A percentile compares a stretch with the other conserved stretches of the same genome.
phyloP scores from a whole-genome alignment of 2,329 filamentous ascomycete species.

The Microcyclospora tardicrescens region DNA sequence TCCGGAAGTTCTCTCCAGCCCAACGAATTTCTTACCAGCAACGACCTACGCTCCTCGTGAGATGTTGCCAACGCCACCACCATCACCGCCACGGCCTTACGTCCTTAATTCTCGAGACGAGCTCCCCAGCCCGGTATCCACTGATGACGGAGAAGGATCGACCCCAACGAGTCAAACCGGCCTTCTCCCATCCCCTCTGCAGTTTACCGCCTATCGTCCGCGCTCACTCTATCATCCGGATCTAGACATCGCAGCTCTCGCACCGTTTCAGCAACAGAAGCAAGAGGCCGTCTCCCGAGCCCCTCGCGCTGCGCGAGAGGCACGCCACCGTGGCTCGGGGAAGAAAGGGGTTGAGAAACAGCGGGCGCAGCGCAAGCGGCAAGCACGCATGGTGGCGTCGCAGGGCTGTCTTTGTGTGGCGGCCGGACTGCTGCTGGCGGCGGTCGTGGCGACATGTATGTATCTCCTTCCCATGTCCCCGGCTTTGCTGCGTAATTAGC shows the following conservation, averaged over 20 bases:
- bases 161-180: neutral
- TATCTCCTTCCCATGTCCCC: neutral
- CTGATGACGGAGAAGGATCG: too few relatives aligned
- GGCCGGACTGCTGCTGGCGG: slow-evolving; percentile 15
- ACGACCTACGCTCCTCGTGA: neutral
- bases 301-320: slow-evolving; percentile 12
- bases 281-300: slow-evolving; percentile 6
- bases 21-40: neutral
- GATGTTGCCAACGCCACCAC: neutral
- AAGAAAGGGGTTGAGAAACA: slow-evolving; percentile 2
- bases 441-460: slow-evolving; percentile 22
- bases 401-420: slow-evolving; percentile 11
- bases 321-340: slow-evolving; percentile 4
- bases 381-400: neutral
- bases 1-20: neutral
- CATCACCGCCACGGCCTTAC: neutral
- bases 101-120: neutral
- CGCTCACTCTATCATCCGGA: slow-evolving; percentile 18
- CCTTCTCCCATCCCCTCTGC: slow-evolving; percentile 4
- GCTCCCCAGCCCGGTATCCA: too few relatives aligned
- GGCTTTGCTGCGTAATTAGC: too few relatives aligned
- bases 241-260: slow-evolving; percentile 15
- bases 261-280: slow-evolving; percentile 17
- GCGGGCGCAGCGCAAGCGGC: slow-evolving; percentile 2
- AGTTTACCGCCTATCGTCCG: neutral